Evolutionary conservation across 257 asterid species (phyloP).

Genomic region (Cruciata laevipes): DNA sequence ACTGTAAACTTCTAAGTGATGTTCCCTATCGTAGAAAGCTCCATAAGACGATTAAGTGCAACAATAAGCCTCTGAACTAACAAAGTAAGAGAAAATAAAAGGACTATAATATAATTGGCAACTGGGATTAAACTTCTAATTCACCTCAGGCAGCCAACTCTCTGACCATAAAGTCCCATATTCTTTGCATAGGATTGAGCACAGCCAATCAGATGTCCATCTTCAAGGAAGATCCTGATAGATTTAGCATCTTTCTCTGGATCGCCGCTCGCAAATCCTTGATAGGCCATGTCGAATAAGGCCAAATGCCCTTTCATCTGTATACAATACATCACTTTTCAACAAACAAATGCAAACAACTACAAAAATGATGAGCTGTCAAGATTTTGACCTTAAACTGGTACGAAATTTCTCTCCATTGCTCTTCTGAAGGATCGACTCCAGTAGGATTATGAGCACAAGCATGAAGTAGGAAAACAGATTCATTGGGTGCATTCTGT

Average conservation of each 20-base stretch:
- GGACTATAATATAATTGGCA: not conserved
- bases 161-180: constrained; percentile 98
- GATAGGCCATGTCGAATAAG: constrained; percentile 98
- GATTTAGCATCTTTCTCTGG: constrained; percentile 94
- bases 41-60: not conserved
- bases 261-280: constrained; percentile 98
- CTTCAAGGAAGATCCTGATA: constrained; percentile 87
- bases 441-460: constrained; percentile 99
- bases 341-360: not conserved
- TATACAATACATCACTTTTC: constrained; percentile 8
- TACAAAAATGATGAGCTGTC: not conserved
- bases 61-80: not conserved
- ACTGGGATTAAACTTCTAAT: constrained; percentile 3
- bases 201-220: constrained; percentile 92
- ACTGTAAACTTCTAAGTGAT: not conserved
- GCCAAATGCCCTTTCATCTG: constrained; percentile 92
- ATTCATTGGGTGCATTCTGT: constrained; percentile 90
- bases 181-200: constrained; percentile 97
- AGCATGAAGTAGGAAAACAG: constrained; percentile 94
- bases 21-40: not conserved
- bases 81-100: not conserved
- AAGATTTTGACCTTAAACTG: constrained; percentile 59
- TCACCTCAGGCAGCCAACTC: constrained; percentile 95
- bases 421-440: constrained; percentile 96
- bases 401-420: constrained; percentile 89